Evolutionary conservation across 1,139 yeast species (phyloP).

Genomic region (Candida frijolesensis): DNA sequence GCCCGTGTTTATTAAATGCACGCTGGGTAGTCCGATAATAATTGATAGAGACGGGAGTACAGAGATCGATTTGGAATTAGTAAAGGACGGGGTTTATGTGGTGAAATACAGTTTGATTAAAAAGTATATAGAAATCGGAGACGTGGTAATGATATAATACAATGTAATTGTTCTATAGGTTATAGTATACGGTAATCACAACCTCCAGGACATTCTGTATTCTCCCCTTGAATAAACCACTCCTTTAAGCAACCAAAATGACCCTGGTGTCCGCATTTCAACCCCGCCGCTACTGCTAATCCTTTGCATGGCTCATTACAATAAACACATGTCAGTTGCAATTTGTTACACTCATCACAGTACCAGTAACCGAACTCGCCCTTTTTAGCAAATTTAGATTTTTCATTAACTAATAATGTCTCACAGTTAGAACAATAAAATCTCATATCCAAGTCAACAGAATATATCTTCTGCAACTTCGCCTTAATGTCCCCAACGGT

Average conservation of each 20-base stretch:
- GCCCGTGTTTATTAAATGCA: conserved; percentile 74
- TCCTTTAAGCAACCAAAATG: conserved; percentile 78
- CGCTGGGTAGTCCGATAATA: conserved; percentile 28
- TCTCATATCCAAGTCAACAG: conserved; percentile 54
- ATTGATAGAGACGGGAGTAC: conserved; percentile 18
- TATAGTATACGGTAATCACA: conserved; percentile 35
- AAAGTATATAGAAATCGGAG: conserved; percentile 41
- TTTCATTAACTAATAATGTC: conserved; percentile 65
- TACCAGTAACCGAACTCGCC: conserved; percentile 73
- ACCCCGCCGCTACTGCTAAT: conserved; percentile 59
- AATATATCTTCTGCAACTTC: conserved; percentile 47
- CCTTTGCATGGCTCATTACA: conserved; percentile 83
- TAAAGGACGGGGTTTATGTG: conserved; percentile 71
- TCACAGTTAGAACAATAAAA: conserved; percentile 72
- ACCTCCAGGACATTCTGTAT: conserved; percentile 82
- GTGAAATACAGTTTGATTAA: conserved; percentile 64
- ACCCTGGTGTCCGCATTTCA: conserved; percentile 86
- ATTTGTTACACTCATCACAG: conserved; percentile 68
- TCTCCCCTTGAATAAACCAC: conserved; percentile 72
- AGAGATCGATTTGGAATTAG: conserved; percentile 62
- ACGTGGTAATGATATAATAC: conserved; percentile 37
- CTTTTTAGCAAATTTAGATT: conserved; percentile 42
- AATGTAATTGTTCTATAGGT: background rate
- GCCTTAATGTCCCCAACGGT: conserved; percentile 40
- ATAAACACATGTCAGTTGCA: conserved; percentile 71